Base-by-base conservation (phyloP, 495 filamentous ascomycete genomes). In the Penicillium manginii region DNA sequence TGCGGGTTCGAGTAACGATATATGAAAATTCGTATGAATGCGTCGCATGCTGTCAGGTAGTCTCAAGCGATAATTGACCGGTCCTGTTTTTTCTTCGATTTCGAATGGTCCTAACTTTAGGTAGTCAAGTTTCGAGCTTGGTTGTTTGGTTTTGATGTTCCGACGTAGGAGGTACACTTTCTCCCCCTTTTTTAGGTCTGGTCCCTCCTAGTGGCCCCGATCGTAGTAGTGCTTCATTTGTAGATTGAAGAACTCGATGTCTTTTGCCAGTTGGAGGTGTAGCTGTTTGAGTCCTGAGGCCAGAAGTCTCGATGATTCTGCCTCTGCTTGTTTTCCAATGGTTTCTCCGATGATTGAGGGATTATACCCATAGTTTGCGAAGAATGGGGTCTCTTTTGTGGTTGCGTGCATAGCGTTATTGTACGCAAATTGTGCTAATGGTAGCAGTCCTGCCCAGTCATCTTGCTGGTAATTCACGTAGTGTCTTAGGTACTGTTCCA, bases 381-480 rank as follows among this genome's bases (percentile, higher is more conserved):
- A 68, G 54, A 70, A 72, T 19, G 42, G 60, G 2, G 46, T 58
- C n/a, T 57, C 4, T n/a, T 37, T 42, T 2, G 42, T 58, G 1
- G 10, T 37, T 50, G 4, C 9, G 11, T 37, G 10, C 15, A 35
- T 39, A 2, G 11, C 15, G 3, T 65, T 65, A 33, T 75, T 74
- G 21, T 61, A 55, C 3, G 61, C 51, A 43, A 76, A 72, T 37
- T 77, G 15, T 12, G 60, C 59, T 2, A 68, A 53, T 11, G 54
- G 64, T 18, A 72, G 37, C 49, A 54, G 63, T 37, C 56, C 45
- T 0, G 46, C 39, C 72, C 55, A 78, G 57, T 77, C 48, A 47
- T 72, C 43, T 32, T 77, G 62, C 2, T 58, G 48, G 52, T 69
- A 71, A 35, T 64, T 65, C n/a, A 59, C 32, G 43, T 64, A 75